phyloP scores from a whole-genome alignment of 345 rosid genomes.

The Excoecaria agallocha region DNA sequence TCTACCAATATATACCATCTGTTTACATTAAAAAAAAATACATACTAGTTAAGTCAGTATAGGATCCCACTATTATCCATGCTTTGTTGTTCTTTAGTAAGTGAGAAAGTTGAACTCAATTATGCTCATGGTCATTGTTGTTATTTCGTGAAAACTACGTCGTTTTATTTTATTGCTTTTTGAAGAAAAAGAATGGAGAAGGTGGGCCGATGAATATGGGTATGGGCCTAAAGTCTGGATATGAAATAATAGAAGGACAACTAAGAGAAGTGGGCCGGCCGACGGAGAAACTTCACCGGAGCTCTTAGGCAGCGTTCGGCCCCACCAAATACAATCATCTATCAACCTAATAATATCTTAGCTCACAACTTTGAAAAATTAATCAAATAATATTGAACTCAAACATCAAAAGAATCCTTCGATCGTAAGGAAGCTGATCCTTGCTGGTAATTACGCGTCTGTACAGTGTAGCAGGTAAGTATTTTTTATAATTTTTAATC shows the following conservation, averaged over 20 bases:
- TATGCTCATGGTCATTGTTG: no score
- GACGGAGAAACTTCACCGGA: neutral
- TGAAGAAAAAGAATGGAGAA: no score
- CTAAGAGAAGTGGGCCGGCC: neutral
- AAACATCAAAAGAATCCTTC: neutral
- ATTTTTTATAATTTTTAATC: neutral
- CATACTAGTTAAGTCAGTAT: no score
- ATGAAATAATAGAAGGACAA: neutral
- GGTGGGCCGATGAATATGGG: neutral
- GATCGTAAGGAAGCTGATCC: neutral
- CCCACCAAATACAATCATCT: neutral
- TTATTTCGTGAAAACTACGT: no score
- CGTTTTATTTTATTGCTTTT: no score
- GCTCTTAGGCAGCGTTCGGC: constrained; percentile 1
- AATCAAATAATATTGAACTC: neutral
- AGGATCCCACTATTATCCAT: no score
- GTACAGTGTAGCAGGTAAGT: no score
- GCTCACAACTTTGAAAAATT: neutral
- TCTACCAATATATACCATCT: no score
- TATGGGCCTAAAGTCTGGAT: neutral
- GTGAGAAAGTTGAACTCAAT: no score
- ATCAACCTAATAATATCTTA: neutral
- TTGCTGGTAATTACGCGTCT: constrained; percentile 1
- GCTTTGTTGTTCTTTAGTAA: no score
- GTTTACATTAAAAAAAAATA: no score